phyloP scores from a whole-genome alignment of 2,329 filamentous ascomycete species.

The Pseudogymnoascus sp. region DNA sequence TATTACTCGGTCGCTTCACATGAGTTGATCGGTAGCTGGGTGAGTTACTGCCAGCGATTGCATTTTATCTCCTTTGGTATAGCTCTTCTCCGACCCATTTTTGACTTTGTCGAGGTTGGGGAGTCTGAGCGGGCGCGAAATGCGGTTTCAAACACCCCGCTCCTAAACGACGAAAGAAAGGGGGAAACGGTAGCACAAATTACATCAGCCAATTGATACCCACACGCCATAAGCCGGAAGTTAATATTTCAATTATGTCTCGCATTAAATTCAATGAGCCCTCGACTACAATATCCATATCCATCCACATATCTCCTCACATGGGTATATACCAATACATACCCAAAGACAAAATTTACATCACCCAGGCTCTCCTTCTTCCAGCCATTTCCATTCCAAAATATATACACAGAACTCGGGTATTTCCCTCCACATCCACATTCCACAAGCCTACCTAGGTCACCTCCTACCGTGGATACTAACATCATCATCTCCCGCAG shows the following conservation, averaged over 20 bases:
- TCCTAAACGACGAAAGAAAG: not conserved
- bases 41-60: not conserved
- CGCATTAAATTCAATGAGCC: not conserved
- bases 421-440: not conserved
- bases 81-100: not conserved
- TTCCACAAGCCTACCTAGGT: not conserved
- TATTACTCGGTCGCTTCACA: not conserved
- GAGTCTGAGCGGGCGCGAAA: not conserved
- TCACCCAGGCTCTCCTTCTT: not conserved
- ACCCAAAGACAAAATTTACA: not conserved
- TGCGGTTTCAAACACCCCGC: not conserved
- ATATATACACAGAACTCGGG: not conserved
- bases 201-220: not conserved
- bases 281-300: not conserved
- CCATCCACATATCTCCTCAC: not conserved
- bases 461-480: not conserved
- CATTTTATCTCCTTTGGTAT: not conserved
- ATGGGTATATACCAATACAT: not conserved
- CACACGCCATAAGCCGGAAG: not conserved
- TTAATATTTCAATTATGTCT: not conserved
- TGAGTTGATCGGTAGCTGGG: not conserved
- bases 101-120: not conserved
- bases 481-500: not conserved
- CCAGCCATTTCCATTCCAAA: not conserved
- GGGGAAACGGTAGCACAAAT: too few species aligned